phyloP scores from a whole-genome alignment of 2,329 filamentous ascomycete genomes.

The Hypoxylon sp. region DNA sequence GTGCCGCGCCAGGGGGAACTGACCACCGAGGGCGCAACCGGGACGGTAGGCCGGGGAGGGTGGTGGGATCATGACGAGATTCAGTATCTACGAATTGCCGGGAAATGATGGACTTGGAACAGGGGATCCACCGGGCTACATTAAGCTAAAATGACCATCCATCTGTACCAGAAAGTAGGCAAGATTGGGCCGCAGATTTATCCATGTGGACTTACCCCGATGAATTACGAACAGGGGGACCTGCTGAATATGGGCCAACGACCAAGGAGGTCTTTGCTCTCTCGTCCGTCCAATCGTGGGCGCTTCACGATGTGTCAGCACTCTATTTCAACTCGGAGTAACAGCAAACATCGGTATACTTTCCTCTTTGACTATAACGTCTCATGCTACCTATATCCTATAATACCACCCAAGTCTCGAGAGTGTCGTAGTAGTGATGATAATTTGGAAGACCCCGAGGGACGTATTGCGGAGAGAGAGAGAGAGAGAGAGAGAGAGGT shows the following conservation, averaged over 20 bases:
- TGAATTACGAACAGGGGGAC: conserved; percentile 19
- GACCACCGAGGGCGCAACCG: conserved; percentile 4
- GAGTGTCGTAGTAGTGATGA: neutral
- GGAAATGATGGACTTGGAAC: conserved; percentile 8
- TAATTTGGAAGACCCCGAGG: neutral
- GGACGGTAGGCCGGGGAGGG: neutral
- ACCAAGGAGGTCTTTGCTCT: conserved; percentile 16
- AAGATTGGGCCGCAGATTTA: conserved; percentile 31
- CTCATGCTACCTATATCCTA: neutral
- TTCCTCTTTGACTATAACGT: neutral
- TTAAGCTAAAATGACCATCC: conserved; percentile 18
- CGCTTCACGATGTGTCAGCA: conserved; percentile 15
- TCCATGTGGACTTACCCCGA: conserved; percentile 31
- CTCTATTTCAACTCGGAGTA: conserved; percentile 26
- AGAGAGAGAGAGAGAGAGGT: neutral
- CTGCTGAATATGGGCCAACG: neutral
- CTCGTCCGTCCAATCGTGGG: conserved; percentile 20
- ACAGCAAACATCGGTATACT: neutral
- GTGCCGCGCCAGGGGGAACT: neutral
- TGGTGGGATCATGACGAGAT: conserved; percentile 26
- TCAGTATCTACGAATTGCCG: conserved; percentile 23
- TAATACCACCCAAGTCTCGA: neutral
- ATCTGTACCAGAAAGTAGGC: conserved; percentile 15
- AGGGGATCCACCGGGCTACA: conserved; percentile 18
- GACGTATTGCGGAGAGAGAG: neutral